Evolutionary conservation across 2,329 filamentous ascomycete genomes (phyloP).

Genomic region (Sphaerulina vaccinii): DNA sequence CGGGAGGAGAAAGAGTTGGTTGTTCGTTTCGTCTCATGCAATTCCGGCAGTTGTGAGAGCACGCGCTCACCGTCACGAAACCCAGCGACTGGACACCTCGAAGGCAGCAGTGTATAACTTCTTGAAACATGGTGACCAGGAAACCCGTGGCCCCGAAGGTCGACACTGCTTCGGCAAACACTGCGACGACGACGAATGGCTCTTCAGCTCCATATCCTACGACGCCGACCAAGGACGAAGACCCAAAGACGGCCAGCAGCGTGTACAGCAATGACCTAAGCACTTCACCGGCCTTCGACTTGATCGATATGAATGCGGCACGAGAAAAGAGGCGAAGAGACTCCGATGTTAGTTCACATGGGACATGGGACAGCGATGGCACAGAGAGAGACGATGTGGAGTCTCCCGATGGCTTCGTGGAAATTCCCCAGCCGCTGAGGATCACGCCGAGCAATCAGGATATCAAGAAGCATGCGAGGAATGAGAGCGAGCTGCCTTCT

Average conservation of each 20-base stretch:
- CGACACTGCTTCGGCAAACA: constrained; percentile 40
- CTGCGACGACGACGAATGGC: constrained; percentile 28
- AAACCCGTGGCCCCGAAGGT: constrained; percentile 42
- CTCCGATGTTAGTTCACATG: constrained; percentile 38
- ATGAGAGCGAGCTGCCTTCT: constrained; percentile 29
- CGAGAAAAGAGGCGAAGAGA: constrained; percentile 33
- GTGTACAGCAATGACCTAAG: constrained; percentile 38
- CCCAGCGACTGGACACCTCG: neutral
- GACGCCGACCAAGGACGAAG: constrained; percentile 39
- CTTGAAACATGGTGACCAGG: constrained; percentile 44
- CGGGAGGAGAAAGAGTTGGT: neutral
- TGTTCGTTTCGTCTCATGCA: neutral
- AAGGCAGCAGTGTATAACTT: neutral
- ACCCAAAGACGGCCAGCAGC: constrained; percentile 29
- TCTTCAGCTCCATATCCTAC: constrained; percentile 49
- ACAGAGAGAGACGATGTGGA: constrained; percentile 22
- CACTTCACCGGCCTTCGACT: constrained; percentile 42
- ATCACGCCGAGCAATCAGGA: constrained; percentile 28
- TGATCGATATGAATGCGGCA: constrained; percentile 38
- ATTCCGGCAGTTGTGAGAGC: neutral
- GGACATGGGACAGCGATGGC: constrained; percentile 37
- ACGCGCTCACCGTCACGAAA: neutral
- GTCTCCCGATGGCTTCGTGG: constrained; percentile 21
- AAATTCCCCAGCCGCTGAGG: constrained; percentile 33
- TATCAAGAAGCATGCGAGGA: constrained; percentile 17